Conservation (phyloP, 176 grass and related monocot species). For the Otatea glauca region DNA sequence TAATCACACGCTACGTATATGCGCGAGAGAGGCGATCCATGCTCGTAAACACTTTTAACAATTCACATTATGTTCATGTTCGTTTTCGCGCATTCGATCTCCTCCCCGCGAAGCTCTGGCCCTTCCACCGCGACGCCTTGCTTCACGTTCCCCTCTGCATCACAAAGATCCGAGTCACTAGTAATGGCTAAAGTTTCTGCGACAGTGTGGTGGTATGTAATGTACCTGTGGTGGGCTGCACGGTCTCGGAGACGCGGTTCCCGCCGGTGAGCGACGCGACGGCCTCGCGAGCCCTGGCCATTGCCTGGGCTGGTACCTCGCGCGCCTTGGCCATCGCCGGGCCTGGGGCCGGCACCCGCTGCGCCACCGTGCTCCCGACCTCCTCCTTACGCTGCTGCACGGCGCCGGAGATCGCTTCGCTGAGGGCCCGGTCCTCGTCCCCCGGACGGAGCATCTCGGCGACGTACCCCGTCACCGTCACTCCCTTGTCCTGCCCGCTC, state of each 20-base stretch:
- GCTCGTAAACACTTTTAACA: not conserved
- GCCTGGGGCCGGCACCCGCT: constrained; percentile 24
- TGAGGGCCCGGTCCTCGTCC: constrained; percentile 68
- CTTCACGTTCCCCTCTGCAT: constrained; percentile 32
- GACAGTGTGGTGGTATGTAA: not conserved
- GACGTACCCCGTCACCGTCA: constrained; percentile 54
- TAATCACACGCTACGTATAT: no score
- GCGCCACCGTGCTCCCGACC: constrained; percentile 31
- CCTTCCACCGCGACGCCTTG: not conserved
- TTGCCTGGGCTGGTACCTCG: constrained; percentile 21
- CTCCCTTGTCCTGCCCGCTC: constrained; percentile 55
- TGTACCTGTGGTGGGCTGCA: constrained; percentile 31
- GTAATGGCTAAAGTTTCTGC: not conserved
- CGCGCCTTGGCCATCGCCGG: constrained; percentile 6
- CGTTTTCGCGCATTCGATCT: not conserved
- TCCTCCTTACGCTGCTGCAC: constrained; percentile 61
- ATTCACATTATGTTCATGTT: constrained; percentile 26
- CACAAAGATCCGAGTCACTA: not conserved
- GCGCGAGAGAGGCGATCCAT: no score
- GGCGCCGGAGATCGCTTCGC: constrained; percentile 62
- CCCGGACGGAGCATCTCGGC: constrained; percentile 75
- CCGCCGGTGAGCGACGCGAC: constrained; percentile 67
- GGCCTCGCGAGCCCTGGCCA: constrained; percentile 55
- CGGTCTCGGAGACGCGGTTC: constrained; percentile 42
- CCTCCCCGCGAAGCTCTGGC: constrained; percentile 35